Evolutionary conservation across 805 yeast species (phyloP).

Genomic region (Teunomyces lycoperdinae): DNA sequence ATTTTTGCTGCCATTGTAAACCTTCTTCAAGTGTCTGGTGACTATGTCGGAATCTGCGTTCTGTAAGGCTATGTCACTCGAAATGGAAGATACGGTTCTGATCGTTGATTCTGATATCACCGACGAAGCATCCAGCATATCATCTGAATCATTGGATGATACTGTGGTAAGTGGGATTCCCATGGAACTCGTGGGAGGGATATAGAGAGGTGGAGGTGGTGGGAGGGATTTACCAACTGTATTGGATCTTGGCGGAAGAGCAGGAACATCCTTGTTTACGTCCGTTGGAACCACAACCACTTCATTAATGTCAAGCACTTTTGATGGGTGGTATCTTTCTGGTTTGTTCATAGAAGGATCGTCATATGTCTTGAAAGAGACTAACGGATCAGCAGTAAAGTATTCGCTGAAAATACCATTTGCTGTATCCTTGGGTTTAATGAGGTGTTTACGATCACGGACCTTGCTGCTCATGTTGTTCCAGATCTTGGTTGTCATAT

Average conservation of each 20-base stretch:
- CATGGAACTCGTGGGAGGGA: neutral
- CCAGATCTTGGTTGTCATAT: slow-evolving; percentile 26
- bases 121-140: slow-evolving; percentile 12
- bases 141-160: slow-evolving; percentile 8
- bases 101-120: slow-evolving; percentile 10
- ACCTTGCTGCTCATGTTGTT: slow-evolving; percentile 19
- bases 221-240: slow-evolving; percentile 4
- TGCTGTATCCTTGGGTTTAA: slow-evolving; percentile 25
- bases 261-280: neutral
- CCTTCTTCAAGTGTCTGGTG: slow-evolving; percentile 18
- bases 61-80: slow-evolving; percentile 14
- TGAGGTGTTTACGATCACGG: slow-evolving; percentile 18
- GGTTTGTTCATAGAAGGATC: slow-evolving; percentile 22
- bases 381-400: slow-evolving; percentile 31
- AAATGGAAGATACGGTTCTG: slow-evolving; percentile 14
- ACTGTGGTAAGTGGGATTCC: neutral
- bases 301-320: slow-evolving; percentile 9
- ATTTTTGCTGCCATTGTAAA: slow-evolving; percentile 36
- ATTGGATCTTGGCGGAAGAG: slow-evolving; percentile 7
- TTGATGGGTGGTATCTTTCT: slow-evolving; percentile 29
- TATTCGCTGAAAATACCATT: slow-evolving; percentile 33
- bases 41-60: slow-evolving; percentile 15
- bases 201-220: slow-evolving; percentile 5
- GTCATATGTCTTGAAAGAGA: slow-evolving; percentile 24
- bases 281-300: slow-evolving; percentile 3